A percentile compares a stretch with the other conserved stretches of the same genome.
Evolutionary conservation across 2,329 filamentous ascomycete genomes (phyloP).

Genomic region (Pseudogymnoascus sp.): DNA sequence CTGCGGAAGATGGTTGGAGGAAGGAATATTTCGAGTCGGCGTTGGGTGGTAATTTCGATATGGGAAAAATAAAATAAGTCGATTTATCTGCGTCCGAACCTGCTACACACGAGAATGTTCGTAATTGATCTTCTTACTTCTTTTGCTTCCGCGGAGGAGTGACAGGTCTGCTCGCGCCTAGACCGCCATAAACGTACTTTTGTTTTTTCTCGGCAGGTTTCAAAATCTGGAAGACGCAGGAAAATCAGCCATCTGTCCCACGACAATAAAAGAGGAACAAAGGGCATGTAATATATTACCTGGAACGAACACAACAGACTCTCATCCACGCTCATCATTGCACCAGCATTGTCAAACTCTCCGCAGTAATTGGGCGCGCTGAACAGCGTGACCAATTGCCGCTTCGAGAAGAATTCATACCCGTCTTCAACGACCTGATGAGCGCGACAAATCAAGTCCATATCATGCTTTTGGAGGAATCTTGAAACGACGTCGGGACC

Average conservation of each 20-base stretch:
- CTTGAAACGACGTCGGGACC: slow-evolving; percentile 94
- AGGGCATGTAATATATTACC: slow-evolving; percentile 40
- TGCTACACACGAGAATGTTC: slow-evolving; percentile 67
- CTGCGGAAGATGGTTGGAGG: not conserved
- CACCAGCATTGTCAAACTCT: slow-evolving; percentile 98
- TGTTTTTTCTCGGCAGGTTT: slow-evolving; percentile 99
- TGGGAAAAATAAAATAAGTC: not conserved
- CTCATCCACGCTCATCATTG: slow-evolving; percentile 99
- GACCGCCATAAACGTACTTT: slow-evolving; percentile 86
- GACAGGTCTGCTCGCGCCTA: slow-evolving; percentile 60
- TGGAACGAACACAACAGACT: slow-evolving; percentile 98
- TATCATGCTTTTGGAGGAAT: slow-evolving; percentile 98
- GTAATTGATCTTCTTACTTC: slow-evolving; percentile 64
- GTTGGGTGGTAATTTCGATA: not conserved
- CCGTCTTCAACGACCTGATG: slow-evolving; percentile 98
- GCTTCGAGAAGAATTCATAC: slow-evolving; percentile 99
- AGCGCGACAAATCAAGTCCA: slow-evolving; percentile 97
- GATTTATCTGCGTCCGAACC: slow-evolving; percentile 88
- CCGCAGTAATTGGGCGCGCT: slow-evolving; percentile 98
- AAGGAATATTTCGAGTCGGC: slow-evolving; percentile 2
- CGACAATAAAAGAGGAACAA: not conserved
- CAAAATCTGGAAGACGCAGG: slow-evolving; percentile 58
- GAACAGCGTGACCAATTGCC: slow-evolving; percentile 94
- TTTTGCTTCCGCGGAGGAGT: slow-evolving; percentile 64
- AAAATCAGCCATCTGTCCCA: slow-evolving; percentile 17